These are phyloP conservation scores for Teunomyces kruisii DNA, from an alignment of 805 yeast genomes.

Conservation along the genomic window DNA sequence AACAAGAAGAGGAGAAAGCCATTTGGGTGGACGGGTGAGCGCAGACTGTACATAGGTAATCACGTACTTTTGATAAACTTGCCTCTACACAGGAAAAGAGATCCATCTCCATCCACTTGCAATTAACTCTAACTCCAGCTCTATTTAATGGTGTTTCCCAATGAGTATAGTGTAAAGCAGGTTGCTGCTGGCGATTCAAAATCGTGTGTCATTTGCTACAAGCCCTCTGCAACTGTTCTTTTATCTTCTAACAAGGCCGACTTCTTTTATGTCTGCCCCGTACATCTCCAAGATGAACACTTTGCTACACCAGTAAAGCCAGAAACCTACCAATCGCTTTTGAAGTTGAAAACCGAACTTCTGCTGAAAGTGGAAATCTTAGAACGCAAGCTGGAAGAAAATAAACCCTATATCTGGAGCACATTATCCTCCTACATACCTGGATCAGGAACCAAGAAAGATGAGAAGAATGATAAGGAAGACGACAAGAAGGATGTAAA, in stretches of 20 bases:
- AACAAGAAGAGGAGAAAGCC: too few relatives aligned
- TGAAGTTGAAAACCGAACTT: conserved; percentile 19
- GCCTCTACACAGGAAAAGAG: background rate
- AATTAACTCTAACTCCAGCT: too few relatives aligned
- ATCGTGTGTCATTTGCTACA: conserved; percentile 52
- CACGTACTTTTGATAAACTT: background rate
- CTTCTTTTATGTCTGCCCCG: conserved; percentile 52
- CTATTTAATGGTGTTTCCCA: conserved; percentile 16
- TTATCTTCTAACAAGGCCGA: conserved; percentile 47
- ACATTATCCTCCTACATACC: conserved; percentile 16
- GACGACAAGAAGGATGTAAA: conserved; percentile 9
- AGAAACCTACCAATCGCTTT: conserved; percentile 31
- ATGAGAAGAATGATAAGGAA: conserved; percentile 8
- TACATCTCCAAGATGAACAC: conserved; percentile 46
- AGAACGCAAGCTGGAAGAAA: conserved; percentile 21
- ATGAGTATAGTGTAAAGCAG: conserved; percentile 41
- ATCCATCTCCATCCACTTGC: background rate
- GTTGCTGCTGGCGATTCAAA: conserved; percentile 44
- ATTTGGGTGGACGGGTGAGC: background rate
- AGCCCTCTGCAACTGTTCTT: conserved; percentile 47
- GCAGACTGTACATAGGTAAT: too few relatives aligned
- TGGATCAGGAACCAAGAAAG: conserved; percentile 16
- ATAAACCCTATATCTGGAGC: conserved; percentile 37
- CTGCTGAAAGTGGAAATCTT: conserved; percentile 19
- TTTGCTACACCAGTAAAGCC: conserved; percentile 44